Base-by-base conservation (phyloP, 331 rosid species). In the Pyracantha coccinea region DNA sequence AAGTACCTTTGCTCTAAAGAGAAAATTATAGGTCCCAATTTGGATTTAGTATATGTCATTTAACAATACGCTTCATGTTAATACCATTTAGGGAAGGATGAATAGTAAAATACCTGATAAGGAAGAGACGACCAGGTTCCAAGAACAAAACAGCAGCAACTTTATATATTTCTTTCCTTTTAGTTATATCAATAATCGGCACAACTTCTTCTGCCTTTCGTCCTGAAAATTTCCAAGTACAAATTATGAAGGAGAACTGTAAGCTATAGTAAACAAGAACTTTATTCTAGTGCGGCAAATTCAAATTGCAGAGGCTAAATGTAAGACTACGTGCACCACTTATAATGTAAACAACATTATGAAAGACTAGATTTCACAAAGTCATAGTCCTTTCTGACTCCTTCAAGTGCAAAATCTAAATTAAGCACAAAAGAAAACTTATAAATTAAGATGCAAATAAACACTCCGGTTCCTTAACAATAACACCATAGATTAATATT, bases 301-400 rank as follows among this genome's bases (percentile, higher is more conserved):
- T 35, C 14, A 33, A 67, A 52, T 73, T n/a, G 29, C 25, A 54
- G 68, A 59, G 68, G 8, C 41, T 23, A 54, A 38, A 29, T 19
- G 68, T 16, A n/a, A 66, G 72, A 77, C 55, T 60, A 2, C 50
- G 57, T 89, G 17, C 67, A 91, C 97, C 98, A 66, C 91, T 94
- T 66, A 94, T 94, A 82, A 91, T 97, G 7, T 94, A 92, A 69
- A 92, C 99, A 66, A 95, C 97, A 70, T 95, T 92, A 77, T 82
- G 99, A 89, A 76, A 94, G 97, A 77, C 96, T 92, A 53, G 97
- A 88, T 83, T 86, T 94, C 16, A 92, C 99, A 80, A 87, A 92
- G 1, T 92, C 97, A 45, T 78, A 89, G 85, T 94, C 99, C 77
- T 84, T 69, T 77, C 99, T 90, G 83, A 92, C 97, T 73, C 99